Evolutionary conservation across 1,139 yeast genomes (phyloP), one percentile per base, ranked within the genome.

Genomic region (Hansenula sp.): DNA sequence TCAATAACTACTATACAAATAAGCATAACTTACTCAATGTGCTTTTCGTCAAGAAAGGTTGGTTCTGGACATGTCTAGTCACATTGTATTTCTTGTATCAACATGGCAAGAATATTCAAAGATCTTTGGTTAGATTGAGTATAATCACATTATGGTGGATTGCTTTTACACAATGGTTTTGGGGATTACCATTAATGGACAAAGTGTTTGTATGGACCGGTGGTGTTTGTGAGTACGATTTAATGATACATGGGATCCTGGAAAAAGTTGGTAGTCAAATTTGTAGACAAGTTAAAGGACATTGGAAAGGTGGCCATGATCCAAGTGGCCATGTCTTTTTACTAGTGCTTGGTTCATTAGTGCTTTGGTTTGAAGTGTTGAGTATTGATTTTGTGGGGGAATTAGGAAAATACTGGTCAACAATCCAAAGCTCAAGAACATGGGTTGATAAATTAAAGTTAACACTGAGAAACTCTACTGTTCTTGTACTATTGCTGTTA

Each of bases 321-420:
- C 96, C 98, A 13, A 84, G 94, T 49, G 99, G 99, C 0, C 99
- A 93, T 61, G 86, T 89, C 0, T 93, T 91, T 56, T 62, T 93
- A 38, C 66, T 93, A 45, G 79, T 87, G 3, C 84, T 88, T 50
- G 77, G 93, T 45, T 78, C 88, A 16, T 67, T 87, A 55, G 77
- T 84, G 49, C 60, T 93, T 53, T 73, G 86, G 60, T 79, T 80
- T 47, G 98, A 91, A 60, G 63, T 81, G 8, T 54, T 70, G 15
- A 54, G 49, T 35, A 15, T 41, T 10, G 48, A 47, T 36, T 28
- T 41, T 33, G 9, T 31, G 16, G 24, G 13, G 4, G 54, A 51
- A 21, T 42, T 53, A 9, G 21, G 40, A 21, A 43, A 32, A 10
- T 31, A 15, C 49, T 17, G 38, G 25, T 5, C 38, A 17, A 12